Evolutionary conservation across 257 asterid species (phyloP).

Genomic region (Jasminum sambac): DNA sequence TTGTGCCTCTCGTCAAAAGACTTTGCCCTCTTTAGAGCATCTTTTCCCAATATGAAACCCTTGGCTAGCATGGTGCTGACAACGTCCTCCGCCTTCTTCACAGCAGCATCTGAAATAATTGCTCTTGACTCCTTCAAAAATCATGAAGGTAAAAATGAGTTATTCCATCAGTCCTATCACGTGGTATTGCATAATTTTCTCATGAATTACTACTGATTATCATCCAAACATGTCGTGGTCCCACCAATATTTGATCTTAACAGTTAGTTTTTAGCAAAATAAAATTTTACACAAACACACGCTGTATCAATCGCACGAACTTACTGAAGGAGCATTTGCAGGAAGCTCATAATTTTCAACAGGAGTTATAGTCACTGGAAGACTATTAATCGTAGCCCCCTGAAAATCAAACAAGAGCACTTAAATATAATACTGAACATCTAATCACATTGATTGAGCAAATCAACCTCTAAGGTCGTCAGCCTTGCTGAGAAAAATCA

Average conservation of each 20-base stretch:
- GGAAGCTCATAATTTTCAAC: constrained; percentile 45
- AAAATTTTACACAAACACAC: no score
- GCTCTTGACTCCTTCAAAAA: constrained; percentile 27
- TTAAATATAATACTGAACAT: background rate
- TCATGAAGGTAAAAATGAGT: background rate
- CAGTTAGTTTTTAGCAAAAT: no score
- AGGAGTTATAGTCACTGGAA: constrained; percentile 31
- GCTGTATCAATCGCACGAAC: background rate
- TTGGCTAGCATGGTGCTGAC: constrained; percentile 63
- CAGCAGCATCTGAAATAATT: constrained; percentile 21
- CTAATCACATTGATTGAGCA: background rate
- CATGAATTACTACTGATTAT: no score
- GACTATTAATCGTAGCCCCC: constrained; percentile 49
- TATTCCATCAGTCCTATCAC: no score
- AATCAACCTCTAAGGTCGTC: background rate
- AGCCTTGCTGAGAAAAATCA: background rate
- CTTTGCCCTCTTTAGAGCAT: constrained; percentile 53
- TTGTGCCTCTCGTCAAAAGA: constrained; percentile 56
- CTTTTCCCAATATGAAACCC: constrained; percentile 61
- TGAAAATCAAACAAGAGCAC: constrained; percentile 22
- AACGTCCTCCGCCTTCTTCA: constrained; percentile 49
- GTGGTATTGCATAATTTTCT: no score
- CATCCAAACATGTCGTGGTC: no score
- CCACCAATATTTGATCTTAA: no score
- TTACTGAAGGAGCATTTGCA: constrained; percentile 42